Evolutionary conservation across 2,329 filamentous ascomycete species (phyloP), one percentile per base, ranked within the genome.

Genomic region (Apiospora saccharicola): DNA sequence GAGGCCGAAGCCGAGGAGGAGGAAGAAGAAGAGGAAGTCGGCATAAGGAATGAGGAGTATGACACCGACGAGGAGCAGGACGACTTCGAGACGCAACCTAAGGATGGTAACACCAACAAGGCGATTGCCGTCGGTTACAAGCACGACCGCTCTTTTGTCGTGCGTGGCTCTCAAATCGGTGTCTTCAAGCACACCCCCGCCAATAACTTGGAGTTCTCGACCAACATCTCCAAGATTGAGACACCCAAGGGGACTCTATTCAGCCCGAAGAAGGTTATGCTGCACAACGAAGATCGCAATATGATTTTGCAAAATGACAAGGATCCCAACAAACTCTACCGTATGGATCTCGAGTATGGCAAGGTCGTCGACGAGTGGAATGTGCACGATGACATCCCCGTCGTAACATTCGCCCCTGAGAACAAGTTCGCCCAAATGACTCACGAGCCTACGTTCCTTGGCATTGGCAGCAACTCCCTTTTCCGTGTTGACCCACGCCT

Each of bases 321-420:
- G 70, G 93, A 98, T 75, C 94, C 96, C 1, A 96, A 98, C 85
- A 95, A 94, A 70, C 88, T 99, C 1, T 99, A 95, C 82, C 94
- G 94, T 67, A 98, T 99, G 96, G 96, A 99, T 83, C 88, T 99
- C 64, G 96, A 99, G 82, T 97, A 97, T 77, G 96, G 96, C 76
- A 98, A 98, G 85, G 94, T 99, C 47, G 95, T 98, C 1, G 96
- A 99, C 79, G 96, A 99, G 83, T 99, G 96, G 96, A 98, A 98
- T 78, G 90, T 99, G 19, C 96, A 99, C 80, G 96, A 99, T 74
- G 94, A 98, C 80, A 98, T 99, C 71, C 92, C 94, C 0, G 94
- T 98, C 74, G 91, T 94, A 71, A 96, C 92, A 13, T 98, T 98
- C 82, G 94, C 94, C 0, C 96, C 96, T 0, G 95, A 98, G 82